Evolutionary conservation across 2,329 filamentous ascomycete genomes (phyloP).

Genomic region (Elsinoe ampelina): DNA sequence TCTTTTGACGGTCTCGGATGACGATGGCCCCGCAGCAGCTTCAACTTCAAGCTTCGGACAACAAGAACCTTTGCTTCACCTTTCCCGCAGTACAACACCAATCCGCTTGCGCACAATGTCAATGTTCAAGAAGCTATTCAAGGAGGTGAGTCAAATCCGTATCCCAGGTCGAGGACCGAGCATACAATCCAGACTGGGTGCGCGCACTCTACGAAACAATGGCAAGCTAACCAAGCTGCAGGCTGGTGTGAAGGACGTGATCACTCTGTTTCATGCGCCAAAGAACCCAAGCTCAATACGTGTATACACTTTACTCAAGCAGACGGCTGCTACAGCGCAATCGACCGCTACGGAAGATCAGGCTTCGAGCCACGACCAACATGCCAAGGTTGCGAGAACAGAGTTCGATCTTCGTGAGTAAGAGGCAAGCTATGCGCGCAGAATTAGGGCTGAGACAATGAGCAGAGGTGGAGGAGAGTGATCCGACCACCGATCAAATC

Average conservation of each 20-base stretch:
- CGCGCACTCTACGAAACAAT: background rate
- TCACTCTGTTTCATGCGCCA: slow-evolving; percentile 93
- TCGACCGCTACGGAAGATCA: slow-evolving; percentile 64
- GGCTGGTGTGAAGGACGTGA: slow-evolving; percentile 57
- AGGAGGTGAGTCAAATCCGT: slow-evolving; percentile 31
- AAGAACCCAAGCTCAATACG: slow-evolving; percentile 61
- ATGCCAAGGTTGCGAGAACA: slow-evolving; percentile 50
- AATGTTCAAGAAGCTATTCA: slow-evolving; percentile 40
- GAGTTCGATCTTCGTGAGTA: slow-evolving; percentile 63
- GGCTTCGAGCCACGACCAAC: slow-evolving; percentile 54
- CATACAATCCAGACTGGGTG: background rate
- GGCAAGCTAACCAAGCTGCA: slow-evolving; percentile 16
- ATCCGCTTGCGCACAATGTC: slow-evolving; percentile 22
- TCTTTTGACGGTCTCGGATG: slow-evolving; percentile 1
- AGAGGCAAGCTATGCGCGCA: background rate
- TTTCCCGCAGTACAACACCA: background rate
- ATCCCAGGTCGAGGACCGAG: background rate
- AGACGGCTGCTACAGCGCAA: slow-evolving; percentile 61
- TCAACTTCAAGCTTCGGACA: background rate
- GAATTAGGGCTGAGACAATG: background rate
- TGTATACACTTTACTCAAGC: slow-evolving; percentile 68
- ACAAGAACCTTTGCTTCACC: background rate
- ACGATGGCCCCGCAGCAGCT: slow-evolving; percentile 3
- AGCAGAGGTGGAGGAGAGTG: slow-evolving; percentile 62
- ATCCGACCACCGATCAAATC: slow-evolving; percentile 74